Conservation (phyloP, 2,329 filamentous ascomycete species). For the Colletotrichum euphorbiae region DNA sequence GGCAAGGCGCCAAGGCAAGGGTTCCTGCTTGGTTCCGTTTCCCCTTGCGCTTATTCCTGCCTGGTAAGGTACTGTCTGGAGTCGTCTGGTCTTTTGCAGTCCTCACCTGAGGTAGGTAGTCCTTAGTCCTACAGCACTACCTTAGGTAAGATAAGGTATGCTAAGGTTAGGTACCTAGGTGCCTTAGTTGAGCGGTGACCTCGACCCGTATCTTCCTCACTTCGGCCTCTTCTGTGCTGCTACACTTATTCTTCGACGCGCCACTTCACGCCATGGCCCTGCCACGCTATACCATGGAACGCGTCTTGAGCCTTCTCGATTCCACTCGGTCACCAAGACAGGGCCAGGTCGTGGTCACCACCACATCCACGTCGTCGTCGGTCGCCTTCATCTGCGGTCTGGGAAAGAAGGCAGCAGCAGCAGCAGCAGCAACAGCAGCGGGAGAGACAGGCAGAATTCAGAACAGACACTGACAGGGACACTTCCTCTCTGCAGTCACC, state of each 20-base stretch:
- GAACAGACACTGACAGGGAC: conserved; percentile 11
- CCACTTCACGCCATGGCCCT: conserved; percentile 20
- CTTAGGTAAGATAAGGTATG: too few species aligned
- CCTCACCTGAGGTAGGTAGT: neutral
- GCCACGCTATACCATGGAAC: conserved; percentile 14
- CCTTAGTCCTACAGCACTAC: too few species aligned
- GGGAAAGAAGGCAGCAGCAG: neutral
- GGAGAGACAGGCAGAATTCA: neutral
- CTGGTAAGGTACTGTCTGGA: conserved; percentile 10
- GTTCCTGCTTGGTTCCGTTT: conserved; percentile 14
- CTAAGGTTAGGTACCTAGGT: too few species aligned
- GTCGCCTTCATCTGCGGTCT: neutral
- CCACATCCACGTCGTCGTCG: conserved; percentile 2
- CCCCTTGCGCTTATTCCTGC: conserved; percentile 34
- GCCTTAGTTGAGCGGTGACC: neutral
- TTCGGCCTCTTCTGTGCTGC: conserved; percentile 1
- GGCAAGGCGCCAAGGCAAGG: conserved; percentile 16
- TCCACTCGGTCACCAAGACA: conserved; percentile 5
- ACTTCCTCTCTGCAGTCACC: neutral
- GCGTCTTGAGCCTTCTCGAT: neutral
- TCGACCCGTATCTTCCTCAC: conserved; percentile 27
- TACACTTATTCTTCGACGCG: neutral
- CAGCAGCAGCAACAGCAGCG: conserved; percentile 1
- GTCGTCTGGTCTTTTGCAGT: neutral
- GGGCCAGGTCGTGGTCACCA: too few species aligned